phyloP scores from a whole-genome alignment of 1,284 basidiomycete genomes.

The Cerrena zonata region DNA sequence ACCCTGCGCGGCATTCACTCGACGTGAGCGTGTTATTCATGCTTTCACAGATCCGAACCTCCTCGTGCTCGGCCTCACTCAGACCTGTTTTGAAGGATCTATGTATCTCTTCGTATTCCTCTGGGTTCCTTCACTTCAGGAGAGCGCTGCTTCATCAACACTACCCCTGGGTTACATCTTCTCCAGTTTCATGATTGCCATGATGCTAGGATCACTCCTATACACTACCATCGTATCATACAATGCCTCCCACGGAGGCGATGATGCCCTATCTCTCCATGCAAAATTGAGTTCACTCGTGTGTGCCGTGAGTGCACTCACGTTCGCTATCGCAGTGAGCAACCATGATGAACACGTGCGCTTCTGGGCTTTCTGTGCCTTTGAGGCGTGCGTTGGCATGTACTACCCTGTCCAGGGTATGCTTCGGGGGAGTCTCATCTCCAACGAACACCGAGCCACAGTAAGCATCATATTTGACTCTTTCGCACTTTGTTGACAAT shows the following conservation, averaged over 20 bases:
- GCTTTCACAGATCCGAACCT: slow-evolving; percentile 47
- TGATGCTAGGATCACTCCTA: slow-evolving; percentile 71
- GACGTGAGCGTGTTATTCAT: slow-evolving; percentile 4
- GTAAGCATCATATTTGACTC: slow-evolving; percentile 33
- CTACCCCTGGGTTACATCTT: slow-evolving; percentile 73
- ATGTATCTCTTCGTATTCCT: slow-evolving; percentile 81
- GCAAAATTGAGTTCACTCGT: slow-evolving; percentile 63
- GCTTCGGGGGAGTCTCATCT: slow-evolving; percentile 61
- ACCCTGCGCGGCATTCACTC: slow-evolving; percentile 20
- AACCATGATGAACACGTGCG: slow-evolving; percentile 42
- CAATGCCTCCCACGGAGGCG: slow-evolving; percentile 23
- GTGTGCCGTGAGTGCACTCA: slow-evolving; percentile 52
- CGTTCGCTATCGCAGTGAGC: slow-evolving; percentile 50
- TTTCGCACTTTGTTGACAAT: slow-evolving; percentile 4
- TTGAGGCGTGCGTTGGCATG: slow-evolving; percentile 72
- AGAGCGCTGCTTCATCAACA: slow-evolving; percentile 37
- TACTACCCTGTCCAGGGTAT: slow-evolving; percentile 78
- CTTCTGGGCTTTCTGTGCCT: slow-evolving; percentile 70
- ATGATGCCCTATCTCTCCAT: slow-evolving; percentile 43
- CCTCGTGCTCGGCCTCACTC: slow-evolving; percentile 63
- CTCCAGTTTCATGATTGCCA: slow-evolving; percentile 70
- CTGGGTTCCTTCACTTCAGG: slow-evolving; percentile 71
- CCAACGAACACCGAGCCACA: slow-evolving; percentile 69
- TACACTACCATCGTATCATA: slow-evolving; percentile 53
- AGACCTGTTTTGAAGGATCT: slow-evolving; percentile 74